phyloP scores from a whole-genome alignment of 768 basidiomycete genomes.

The Infundibulicybe gibba region DNA sequence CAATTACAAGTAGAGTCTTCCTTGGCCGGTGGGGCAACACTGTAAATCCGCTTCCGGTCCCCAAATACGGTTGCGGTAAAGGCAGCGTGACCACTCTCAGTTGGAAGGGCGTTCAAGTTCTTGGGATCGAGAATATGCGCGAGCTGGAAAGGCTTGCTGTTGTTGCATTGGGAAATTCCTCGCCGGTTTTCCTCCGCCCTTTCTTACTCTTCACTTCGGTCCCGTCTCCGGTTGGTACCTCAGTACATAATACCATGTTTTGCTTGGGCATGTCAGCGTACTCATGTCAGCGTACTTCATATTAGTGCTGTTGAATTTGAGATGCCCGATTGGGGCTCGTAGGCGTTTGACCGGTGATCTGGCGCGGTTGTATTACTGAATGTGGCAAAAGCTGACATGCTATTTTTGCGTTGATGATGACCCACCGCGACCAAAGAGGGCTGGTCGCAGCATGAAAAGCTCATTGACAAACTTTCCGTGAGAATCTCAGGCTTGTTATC shows the following conservation, averaged over 20 bases:
- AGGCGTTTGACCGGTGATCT: constrained; percentile 29
- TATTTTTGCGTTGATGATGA: constrained; percentile 51
- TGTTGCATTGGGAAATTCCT: constrained; percentile 8
- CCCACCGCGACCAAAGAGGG: constrained; percentile 6
- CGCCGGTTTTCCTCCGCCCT: constrained; percentile 19
- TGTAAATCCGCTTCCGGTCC: constrained; percentile 69
- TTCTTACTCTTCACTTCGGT: constrained; percentile 19
- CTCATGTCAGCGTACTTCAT: constrained; percentile 29
- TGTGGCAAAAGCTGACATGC: constrained; percentile 43
- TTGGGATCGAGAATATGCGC: constrained; percentile 92
- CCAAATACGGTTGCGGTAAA: constrained; percentile 49
- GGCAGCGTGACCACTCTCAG: constrained; percentile 13
- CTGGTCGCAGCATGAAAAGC: constrained; percentile 39
- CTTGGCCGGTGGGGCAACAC: constrained; percentile 69
- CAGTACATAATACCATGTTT: constrained; percentile 12
- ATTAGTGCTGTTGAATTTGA: constrained; percentile 33
- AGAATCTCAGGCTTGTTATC: constrained; percentile 64
- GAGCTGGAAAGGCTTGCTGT: constrained; percentile 60
- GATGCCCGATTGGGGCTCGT: constrained; percentile 24
- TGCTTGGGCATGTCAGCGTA: constrained; percentile 6
- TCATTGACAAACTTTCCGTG: constrained; percentile 47
- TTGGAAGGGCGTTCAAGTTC: constrained; percentile 54
- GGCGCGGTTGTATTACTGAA: constrained; percentile 49
- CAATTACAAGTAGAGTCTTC: constrained; percentile 66
- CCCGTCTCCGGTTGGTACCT: constrained; percentile 7